phyloP scores from a whole-genome alignment of 306 rosid species.

The Casuarina equisetifolia region DNA sequence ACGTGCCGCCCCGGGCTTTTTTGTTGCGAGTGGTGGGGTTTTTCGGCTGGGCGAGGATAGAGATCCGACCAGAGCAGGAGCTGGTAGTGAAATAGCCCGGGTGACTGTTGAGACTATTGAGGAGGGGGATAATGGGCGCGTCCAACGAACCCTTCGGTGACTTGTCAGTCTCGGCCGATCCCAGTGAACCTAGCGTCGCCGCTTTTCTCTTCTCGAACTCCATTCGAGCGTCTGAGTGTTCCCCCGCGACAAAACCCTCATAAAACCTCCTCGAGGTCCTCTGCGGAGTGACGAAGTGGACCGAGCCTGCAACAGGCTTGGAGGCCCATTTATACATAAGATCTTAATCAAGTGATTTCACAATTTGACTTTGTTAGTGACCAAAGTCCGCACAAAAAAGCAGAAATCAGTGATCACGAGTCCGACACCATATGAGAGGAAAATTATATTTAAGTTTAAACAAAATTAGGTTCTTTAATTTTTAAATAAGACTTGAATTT shows the following conservation, averaged over 20 bases:
- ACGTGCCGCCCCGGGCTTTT: conserved; percentile 84
- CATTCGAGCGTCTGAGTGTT: conserved; percentile 26
- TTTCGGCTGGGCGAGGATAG: conserved; percentile 79
- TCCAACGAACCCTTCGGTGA: conserved; percentile 87
- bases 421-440: too few species aligned
- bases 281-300: background rate
- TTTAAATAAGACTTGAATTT: too few species aligned
- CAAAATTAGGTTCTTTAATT: too few species aligned
- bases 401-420: too few species aligned
- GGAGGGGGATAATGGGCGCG: conserved; percentile 68
- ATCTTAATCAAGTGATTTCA: too few species aligned
- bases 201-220: conserved; percentile 83
- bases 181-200: conserved; percentile 58
- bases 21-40: conserved; percentile 41
- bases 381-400: too few species aligned
- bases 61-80: conserved; percentile 91
- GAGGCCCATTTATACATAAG: background rate
- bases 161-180: conserved; percentile 60
- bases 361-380: too few species aligned
- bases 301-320: background rate
- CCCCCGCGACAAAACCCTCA: conserved; percentile 13
- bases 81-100: conserved; percentile 87
- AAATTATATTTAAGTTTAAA: too few species aligned
- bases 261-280: conserved; percentile 26
- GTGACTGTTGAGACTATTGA: conserved; percentile 60